A percentile compares a stretch with the other conserved stretches of the same genome.
Conservation (phyloP, 768 basidiomycete species). For the Boletus tylopilopsis region DNA sequence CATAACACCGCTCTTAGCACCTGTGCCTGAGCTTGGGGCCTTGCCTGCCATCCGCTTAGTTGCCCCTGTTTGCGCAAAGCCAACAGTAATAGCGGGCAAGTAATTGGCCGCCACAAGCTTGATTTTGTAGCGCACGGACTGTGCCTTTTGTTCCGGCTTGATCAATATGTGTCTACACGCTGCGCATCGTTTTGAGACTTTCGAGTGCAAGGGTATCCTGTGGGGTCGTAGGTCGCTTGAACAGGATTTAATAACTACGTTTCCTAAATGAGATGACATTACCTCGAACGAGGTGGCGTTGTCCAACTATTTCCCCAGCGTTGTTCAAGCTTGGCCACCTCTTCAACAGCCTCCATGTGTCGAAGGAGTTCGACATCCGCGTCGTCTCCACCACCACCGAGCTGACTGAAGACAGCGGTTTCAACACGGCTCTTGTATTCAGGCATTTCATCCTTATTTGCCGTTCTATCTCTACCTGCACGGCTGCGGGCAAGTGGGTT, state of each 20-base stretch:
- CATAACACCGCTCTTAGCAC: slow-evolving; percentile 42
- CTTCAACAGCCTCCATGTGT: slow-evolving; percentile 54
- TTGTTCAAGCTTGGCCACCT: slow-evolving; percentile 71
- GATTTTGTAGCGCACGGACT: slow-evolving; percentile 93
- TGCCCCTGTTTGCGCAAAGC: slow-evolving; percentile 54
- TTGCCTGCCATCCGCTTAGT: slow-evolving; percentile 38
- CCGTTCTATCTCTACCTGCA: slow-evolving; percentile 54
- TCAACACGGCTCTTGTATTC: slow-evolving; percentile 75
- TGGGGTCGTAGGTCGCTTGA: slow-evolving; percentile 78
- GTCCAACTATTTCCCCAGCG: slow-evolving; percentile 83
- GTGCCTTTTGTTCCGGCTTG: slow-evolving; percentile 96
- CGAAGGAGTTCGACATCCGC: slow-evolving; percentile 69
- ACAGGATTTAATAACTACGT: background rate
- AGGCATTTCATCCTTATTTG: slow-evolving; percentile 72
- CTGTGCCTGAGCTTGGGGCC: slow-evolving; percentile 31
- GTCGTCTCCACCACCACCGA: slow-evolving; percentile 60
- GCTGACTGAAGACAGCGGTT: slow-evolving; percentile 48
- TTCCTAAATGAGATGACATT: background rate
- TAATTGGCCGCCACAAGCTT: slow-evolving; percentile 96
- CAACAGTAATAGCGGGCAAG: slow-evolving; percentile 78
- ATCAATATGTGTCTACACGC: slow-evolving; percentile 94
- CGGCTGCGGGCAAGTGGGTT: slow-evolving; percentile 54
- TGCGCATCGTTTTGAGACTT: slow-evolving; percentile 93
- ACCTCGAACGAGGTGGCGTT: slow-evolving; percentile 62
- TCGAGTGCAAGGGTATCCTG: slow-evolving; percentile 89